These are phyloP conservation scores for Penicillium steckii DNA, from an alignment of 495 filamentous ascomycete species.

Conservation along the genomic window DNA sequence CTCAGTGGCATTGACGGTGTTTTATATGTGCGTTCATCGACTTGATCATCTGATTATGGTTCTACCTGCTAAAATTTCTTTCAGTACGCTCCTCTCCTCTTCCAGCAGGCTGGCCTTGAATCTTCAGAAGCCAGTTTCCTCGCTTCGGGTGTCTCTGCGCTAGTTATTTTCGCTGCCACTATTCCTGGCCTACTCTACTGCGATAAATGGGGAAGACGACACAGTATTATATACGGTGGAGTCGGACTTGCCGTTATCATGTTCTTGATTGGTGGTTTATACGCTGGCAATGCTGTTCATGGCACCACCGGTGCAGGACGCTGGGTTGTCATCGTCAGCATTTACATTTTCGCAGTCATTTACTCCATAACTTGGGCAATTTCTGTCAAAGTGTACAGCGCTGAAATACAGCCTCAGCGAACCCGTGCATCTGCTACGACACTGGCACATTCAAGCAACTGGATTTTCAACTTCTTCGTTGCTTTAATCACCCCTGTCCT, in stretches of 20 bases:
- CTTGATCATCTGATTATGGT: not conserved
- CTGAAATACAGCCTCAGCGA: conserved; percentile 55
- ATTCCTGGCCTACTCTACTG: conserved; percentile 54
- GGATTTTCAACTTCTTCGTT: conserved; percentile 60
- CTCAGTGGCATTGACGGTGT: conserved; percentile 50
- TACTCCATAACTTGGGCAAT: conserved; percentile 54
- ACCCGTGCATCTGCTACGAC: conserved; percentile 52
- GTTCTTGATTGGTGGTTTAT: conserved; percentile 51
- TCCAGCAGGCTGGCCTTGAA: conserved; percentile 52
- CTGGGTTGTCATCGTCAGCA: conserved; percentile 56
- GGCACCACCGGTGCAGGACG: conserved; percentile 40
- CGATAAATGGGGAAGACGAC: conserved; percentile 60
- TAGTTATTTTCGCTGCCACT: conserved; percentile 49
- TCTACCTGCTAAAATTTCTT: not conserved
- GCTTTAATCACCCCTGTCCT: conserved; percentile 64
- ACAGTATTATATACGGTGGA: conserved; percentile 55
- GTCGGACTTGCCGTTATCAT: conserved; percentile 44
- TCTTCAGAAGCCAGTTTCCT: conserved; percentile 51
- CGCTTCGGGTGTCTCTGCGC: conserved; percentile 52
- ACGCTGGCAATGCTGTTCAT: conserved; percentile 50
- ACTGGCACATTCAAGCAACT: conserved; percentile 49
- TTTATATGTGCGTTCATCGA: conserved; percentile 43
- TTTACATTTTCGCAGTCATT: conserved; percentile 44
- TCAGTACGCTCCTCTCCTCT: conserved; percentile 53
- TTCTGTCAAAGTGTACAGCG: conserved; percentile 50